phyloP scores from a whole-genome alignment of 1,284 basidiomycete species.

The Naganishia liquefaciens region DNA sequence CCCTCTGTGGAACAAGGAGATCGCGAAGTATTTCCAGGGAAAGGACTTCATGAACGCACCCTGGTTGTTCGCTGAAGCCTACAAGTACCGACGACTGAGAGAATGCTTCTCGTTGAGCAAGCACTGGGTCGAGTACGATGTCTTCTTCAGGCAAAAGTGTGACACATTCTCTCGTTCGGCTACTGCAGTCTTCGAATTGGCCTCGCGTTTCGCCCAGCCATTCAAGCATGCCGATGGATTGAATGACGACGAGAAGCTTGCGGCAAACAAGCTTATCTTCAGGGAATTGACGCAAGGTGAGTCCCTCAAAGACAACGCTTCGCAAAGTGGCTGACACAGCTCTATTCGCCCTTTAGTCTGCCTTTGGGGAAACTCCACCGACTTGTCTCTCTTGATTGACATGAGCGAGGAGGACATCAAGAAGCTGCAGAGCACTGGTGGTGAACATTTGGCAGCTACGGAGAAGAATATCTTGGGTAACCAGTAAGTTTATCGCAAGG shows the following conservation, averaged over 20 bases:
- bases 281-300: constrained; percentile 84
- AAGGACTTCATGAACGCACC: constrained; percentile 68
- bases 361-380: constrained; percentile 95
- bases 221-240: constrained; percentile 66
- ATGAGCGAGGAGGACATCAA: constrained; percentile 99
- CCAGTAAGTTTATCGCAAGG: constrained; percentile 32
- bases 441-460: constrained; percentile 89
- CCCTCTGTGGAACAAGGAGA: constrained; percentile 95
- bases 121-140: constrained; percentile 81
- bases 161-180: constrained; percentile 93
- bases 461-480: constrained; percentile 74
- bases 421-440: constrained; percentile 93
- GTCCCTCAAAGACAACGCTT: constrained; percentile 30
- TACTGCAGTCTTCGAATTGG: constrained; percentile 93
- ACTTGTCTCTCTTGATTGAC: constrained; percentile 92
- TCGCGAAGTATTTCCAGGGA: constrained; percentile 88
- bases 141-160: constrained; percentile 89
- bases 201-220: constrained; percentile 85
- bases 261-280: constrained; percentile 88
- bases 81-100: constrained; percentile 93
- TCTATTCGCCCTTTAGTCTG: constrained; percentile 63
- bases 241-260: constrained; percentile 62
- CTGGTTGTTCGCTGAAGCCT: constrained; percentile 70
- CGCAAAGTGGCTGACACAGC: not conserved
- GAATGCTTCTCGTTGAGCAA: constrained; percentile 94